Base-by-base conservation (phyloP, 371 early-diverging fungal species). In the Agmasoma carcini region DNA sequence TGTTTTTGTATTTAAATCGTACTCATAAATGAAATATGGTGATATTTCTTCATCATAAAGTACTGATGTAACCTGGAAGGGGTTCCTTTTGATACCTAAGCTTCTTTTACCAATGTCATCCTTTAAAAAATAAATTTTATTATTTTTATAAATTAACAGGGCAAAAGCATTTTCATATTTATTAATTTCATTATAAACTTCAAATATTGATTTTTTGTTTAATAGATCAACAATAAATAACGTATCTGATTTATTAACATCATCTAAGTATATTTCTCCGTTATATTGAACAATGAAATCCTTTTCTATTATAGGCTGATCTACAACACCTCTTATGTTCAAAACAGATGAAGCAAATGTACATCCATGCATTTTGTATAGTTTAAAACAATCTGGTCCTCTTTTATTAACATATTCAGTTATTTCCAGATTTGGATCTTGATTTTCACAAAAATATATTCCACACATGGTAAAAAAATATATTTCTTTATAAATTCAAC, bases 91-190 rank as follows among this genome's bases (percentile, higher is more conserved):
- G 9, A 43, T 50, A 33, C 69, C 69, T 23, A 68, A 31, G 27
- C 60, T 59, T 54, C 50, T 63, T 52, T 23, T 49, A 12, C 69
- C 69, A 26, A 68, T 38, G 31, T 68, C 64, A 40, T 68, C 69
- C 44, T 68, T 68, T 34, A 68, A 59, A 47, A 66, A 68, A 45
- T 43, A 58, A 2, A 44, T 34, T 2, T 17, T 7, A 9, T 33
- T 30, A 22, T 25, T 26, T 15, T 27, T 12, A 31, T 27, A 25
- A 5, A 68, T 44, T 17, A 52, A 27, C n/a, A 68, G 14, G 0
- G 63, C 58, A 19, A 62, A 43, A 26, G 62, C 67, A 33, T 56
- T 61, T 56, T 63, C 55, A 30, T 45, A 52, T 36, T 15, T 29
- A 29, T 55, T 61, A 34, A 61, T 44, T 38, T 50, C 39, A 4